Evolutionary conservation across 78 protist species (phyloP).

Genomic region (Dictyostelium citrinum): DNA sequence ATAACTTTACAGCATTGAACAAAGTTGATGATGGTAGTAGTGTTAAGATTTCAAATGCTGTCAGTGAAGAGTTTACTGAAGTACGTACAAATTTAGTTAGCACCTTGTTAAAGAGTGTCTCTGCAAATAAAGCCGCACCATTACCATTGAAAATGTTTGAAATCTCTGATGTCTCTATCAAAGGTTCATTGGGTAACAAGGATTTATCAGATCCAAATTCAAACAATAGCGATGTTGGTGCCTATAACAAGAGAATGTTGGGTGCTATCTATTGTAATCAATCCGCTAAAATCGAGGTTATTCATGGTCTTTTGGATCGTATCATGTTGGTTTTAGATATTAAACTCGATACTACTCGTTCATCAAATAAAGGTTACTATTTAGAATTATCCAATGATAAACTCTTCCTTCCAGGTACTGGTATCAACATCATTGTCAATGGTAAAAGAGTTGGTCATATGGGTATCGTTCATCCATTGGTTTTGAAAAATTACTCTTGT

Average conservation of each 20-base stretch:
- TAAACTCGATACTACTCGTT: neutral
- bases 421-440: conserved; percentile 57
- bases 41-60: conserved; percentile 88
- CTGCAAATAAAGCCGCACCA: conserved; percentile 72
- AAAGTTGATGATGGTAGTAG: conserved; percentile 51
- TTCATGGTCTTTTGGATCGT: conserved; percentile 91
- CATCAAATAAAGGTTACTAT: conserved; percentile 27
- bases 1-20: conserved; percentile 71
- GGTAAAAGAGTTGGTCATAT: conserved; percentile 86
- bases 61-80: conserved; percentile 89
- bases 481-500: conserved; percentile 77
- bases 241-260: conserved; percentile 87
- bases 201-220: conserved; percentile 34
- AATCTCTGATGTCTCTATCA: conserved; percentile 88
- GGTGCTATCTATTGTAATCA: conserved; percentile 70
- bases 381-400: conserved; percentile 41
- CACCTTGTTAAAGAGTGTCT: conserved; percentile 92
- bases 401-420: conserved; percentile 86
- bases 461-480: conserved; percentile 94
- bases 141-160: conserved; percentile 95
- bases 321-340: conserved; percentile 65
- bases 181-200: conserved; percentile 85
- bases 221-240: conserved; percentile 86
- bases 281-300: conserved; percentile 83
- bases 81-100: conserved; percentile 91